Conservation (phyloP, 805 yeast species). For the Teunomyces gatunensis region DNA sequence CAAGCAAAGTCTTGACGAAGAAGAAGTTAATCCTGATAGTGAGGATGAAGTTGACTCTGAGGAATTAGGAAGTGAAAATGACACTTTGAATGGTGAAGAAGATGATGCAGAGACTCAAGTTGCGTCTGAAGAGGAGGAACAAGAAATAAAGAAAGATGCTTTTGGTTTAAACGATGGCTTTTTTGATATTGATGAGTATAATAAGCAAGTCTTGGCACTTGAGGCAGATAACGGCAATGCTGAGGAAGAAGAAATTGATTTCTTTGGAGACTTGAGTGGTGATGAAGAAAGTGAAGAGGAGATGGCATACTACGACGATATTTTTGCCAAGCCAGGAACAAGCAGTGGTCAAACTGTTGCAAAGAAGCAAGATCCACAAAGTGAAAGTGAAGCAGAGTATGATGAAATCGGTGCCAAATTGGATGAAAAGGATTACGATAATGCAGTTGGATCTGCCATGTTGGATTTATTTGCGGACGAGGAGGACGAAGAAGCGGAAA, state of each 20-base stretch:
- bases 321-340: slow-evolving; percentile 49
- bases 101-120: slow-evolving; percentile 17
- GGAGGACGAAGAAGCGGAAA: slow-evolving; percentile 12
- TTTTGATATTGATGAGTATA: slow-evolving; percentile 82
- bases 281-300: slow-evolving; percentile 35
- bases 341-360: neutral
- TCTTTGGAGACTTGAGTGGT: slow-evolving; percentile 41
- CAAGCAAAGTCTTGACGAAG: slow-evolving; percentile 10
- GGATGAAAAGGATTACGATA: slow-evolving; percentile 60
- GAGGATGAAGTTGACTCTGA: slow-evolving; percentile 8
- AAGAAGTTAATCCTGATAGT: slow-evolving; percentile 22
- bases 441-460: slow-evolving; percentile 59
- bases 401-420: slow-evolving; percentile 27
- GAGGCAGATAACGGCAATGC: slow-evolving; percentile 46
- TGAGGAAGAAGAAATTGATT: slow-evolving; percentile 45
- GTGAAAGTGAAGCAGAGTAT: slow-evolving; percentile 38
- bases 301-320: slow-evolving; percentile 62
- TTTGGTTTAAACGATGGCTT: slow-evolving; percentile 79
- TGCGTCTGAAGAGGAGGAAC: slow-evolving; percentile 7
- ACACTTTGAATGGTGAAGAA: slow-evolving; percentile 18
- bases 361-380: slow-evolving; percentile 11
- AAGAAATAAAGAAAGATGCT: slow-evolving; percentile 38
- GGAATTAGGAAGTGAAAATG: slow-evolving; percentile 11
- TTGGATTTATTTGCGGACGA: slow-evolving; percentile 56
- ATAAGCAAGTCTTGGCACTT: slow-evolving; percentile 65